Evolutionary conservation across 192 early-diverging fungal species (phyloP).

Genomic region (Chytriomyces sp.): DNA sequence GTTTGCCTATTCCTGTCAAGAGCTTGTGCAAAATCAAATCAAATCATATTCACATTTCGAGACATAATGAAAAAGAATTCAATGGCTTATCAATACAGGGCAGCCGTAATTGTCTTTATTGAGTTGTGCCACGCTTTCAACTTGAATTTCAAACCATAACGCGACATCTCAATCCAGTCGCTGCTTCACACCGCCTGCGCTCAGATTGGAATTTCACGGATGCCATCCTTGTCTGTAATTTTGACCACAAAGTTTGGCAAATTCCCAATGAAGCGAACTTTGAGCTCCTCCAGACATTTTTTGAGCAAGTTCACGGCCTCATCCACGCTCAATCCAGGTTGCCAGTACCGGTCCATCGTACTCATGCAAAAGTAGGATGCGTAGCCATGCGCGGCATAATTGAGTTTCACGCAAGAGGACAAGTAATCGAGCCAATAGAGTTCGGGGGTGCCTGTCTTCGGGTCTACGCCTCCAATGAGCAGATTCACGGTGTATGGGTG

Average conservation of each 20-base stretch:
- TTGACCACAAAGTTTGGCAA: conserved; percentile 83
- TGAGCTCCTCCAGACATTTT: conserved; percentile 83
- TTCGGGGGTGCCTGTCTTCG: conserved; percentile 68
- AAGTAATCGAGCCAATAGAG: conserved; percentile 96
- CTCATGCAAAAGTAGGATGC: conserved; percentile 86
- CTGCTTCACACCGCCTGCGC: not conserved
- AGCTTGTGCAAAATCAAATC: not conserved
- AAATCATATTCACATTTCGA: not conserved
- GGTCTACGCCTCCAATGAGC: conserved; percentile 83
- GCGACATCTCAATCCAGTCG: not conserved
- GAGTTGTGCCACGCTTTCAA: not conserved
- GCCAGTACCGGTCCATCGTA: conserved; percentile 92
- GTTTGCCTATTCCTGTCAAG: too few species aligned
- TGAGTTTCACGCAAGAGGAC: conserved; percentile 72
- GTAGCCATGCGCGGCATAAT: conserved; percentile 90
- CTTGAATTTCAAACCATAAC: not conserved
- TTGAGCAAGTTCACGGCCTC: conserved; percentile 77
- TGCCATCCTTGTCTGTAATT: conserved; percentile 85
- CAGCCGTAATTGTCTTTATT: not conserved
- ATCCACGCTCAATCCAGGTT: conserved; percentile 75
- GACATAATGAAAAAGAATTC: not conserved
- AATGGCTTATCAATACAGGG: not conserved
- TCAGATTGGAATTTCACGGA: conserved; percentile 42
- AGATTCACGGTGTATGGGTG: conserved; percentile 88
- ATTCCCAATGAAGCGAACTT: conserved; percentile 82